These are phyloP conservation scores for Hysterium pulicare DNA, from an alignment of 2,329 filamentous ascomycete species.

Conservation along the genomic window DNA sequence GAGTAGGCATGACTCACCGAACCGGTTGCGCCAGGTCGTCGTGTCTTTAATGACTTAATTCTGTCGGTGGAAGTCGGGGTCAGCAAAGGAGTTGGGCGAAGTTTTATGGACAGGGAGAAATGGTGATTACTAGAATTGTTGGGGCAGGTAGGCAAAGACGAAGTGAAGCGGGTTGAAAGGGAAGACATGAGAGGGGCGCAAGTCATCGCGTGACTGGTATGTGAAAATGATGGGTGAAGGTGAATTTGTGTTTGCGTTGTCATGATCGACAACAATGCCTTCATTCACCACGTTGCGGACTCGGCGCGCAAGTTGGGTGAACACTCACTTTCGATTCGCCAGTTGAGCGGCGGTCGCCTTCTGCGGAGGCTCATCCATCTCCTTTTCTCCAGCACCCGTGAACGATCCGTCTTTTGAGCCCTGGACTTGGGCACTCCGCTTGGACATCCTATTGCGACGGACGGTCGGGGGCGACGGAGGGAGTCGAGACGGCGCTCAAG, in stretches of 20 bases:
- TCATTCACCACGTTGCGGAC: constrained; percentile 2
- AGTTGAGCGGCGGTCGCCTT: constrained; percentile 54
- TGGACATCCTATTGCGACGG: constrained; percentile 1
- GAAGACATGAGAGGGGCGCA: neutral
- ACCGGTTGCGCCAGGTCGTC: constrained; percentile 17
- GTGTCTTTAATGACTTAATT: constrained; percentile 25
- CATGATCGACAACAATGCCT: neutral
- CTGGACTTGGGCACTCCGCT: constrained; percentile 3
- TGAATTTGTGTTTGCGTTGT: neutral
- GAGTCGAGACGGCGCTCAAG: neutral
- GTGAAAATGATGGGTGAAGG: no score
- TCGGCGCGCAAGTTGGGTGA: constrained; percentile 7
- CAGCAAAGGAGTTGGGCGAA: no score
- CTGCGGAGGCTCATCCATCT: constrained; percentile 45
- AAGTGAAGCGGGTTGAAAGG: neutral
- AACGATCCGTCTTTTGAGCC: constrained; percentile 3
- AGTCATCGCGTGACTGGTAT: neutral
- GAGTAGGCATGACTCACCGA: constrained; percentile 22
- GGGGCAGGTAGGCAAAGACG: neutral
- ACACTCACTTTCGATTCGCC: constrained; percentile 54
- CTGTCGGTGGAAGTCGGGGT: constrained; percentile 7
- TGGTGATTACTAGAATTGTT: neutral
- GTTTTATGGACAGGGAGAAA: neutral
- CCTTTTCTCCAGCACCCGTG: constrained; percentile 6
- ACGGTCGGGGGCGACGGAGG: neutral